Conservation (phyloP, 2,329 filamentous ascomycete genomes). For the Pseudomassariella vexata region DNA sequence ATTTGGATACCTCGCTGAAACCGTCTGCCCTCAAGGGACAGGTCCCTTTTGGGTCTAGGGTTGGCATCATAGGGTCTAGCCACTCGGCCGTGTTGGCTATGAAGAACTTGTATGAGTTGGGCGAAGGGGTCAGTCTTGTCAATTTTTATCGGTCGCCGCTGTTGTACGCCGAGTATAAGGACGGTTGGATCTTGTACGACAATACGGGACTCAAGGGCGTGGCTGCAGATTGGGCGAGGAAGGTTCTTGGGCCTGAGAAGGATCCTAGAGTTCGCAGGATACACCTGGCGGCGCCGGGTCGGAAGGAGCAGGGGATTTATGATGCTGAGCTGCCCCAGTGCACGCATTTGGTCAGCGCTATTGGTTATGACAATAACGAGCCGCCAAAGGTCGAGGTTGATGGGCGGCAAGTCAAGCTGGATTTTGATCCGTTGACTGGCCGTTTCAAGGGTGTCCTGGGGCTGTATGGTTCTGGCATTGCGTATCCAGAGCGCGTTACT, state of each 20-base stretch:
- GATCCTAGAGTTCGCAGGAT: slow-evolving; percentile 44
- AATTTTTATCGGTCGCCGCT: too few species aligned
- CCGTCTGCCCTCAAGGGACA: slow-evolving; percentile 39
- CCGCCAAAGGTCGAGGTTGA: slow-evolving; percentile 37
- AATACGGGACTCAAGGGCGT: slow-evolving; percentile 61
- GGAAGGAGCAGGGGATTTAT: slow-evolving; percentile 38
- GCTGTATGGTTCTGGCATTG: slow-evolving; percentile 57
- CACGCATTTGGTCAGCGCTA: slow-evolving; percentile 50
- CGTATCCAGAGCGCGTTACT: slow-evolving; percentile 54
- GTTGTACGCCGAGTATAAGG: slow-evolving; percentile 56
- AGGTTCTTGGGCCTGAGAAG: too few species aligned
- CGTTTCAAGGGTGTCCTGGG: slow-evolving; percentile 43
- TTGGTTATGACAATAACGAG: slow-evolving; percentile 48
- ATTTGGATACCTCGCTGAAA: slow-evolving; percentile 51
- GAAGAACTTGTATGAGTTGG: slow-evolving; percentile 52
- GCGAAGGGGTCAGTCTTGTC: too few species aligned
- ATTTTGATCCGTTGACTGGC: slow-evolving; percentile 22
- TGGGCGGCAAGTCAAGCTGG: background rate
- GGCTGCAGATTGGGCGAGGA: slow-evolving; percentile 52
- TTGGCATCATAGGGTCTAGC: slow-evolving; percentile 56
- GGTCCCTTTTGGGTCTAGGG: slow-evolving; percentile 28
- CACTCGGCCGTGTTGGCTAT: slow-evolving; percentile 59
- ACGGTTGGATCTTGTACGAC: slow-evolving; percentile 59
- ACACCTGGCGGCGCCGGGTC: slow-evolving; percentile 29
- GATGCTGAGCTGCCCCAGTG: slow-evolving; percentile 40